These are phyloP conservation scores for Teunomyces gatunensis DNA, from an alignment of 805 yeast species.

Conservation along the genomic window DNA sequence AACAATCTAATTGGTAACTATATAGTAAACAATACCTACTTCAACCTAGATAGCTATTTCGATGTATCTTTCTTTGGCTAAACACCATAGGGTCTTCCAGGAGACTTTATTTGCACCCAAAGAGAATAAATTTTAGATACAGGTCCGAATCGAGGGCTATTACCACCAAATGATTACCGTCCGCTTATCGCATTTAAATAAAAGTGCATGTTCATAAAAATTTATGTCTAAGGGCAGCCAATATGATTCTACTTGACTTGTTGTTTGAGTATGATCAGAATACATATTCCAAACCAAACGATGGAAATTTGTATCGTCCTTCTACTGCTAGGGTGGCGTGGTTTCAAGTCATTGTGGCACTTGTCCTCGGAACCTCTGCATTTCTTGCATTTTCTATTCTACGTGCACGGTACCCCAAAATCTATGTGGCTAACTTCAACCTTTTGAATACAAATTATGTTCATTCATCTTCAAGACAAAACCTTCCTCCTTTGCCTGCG, in stretches of 20 bases:
- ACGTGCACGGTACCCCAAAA: slow-evolving; percentile 70
- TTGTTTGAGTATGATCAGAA: not conserved
- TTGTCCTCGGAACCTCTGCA: slow-evolving; percentile 64
- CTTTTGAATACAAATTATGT: slow-evolving; percentile 42
- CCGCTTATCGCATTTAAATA: not conserved
- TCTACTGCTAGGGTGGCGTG: slow-evolving; percentile 56
- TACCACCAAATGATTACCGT: not conserved
- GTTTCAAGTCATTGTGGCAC: slow-evolving; percentile 73
- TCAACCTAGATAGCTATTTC: no score
- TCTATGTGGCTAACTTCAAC: slow-evolving; percentile 77
- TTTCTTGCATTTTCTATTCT: slow-evolving; percentile 67
- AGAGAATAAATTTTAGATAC: no score
- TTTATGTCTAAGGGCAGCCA: not conserved
- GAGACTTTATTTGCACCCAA: no score
- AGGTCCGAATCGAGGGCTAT: no score
- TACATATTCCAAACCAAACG: not conserved
- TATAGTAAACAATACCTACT: no score
- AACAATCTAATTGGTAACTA: no score
- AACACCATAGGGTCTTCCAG: no score
- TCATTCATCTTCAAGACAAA: slow-evolving; percentile 43
- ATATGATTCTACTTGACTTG: not conserved
- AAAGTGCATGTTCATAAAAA: not conserved
- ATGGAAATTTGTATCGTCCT: slow-evolving; percentile 7
- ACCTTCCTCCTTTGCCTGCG: slow-evolving; percentile 58
- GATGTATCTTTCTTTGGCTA: no score